Conservation (phyloP, 2,329 filamentous ascomycete species). For the Colletotrichum sp. region DNA sequence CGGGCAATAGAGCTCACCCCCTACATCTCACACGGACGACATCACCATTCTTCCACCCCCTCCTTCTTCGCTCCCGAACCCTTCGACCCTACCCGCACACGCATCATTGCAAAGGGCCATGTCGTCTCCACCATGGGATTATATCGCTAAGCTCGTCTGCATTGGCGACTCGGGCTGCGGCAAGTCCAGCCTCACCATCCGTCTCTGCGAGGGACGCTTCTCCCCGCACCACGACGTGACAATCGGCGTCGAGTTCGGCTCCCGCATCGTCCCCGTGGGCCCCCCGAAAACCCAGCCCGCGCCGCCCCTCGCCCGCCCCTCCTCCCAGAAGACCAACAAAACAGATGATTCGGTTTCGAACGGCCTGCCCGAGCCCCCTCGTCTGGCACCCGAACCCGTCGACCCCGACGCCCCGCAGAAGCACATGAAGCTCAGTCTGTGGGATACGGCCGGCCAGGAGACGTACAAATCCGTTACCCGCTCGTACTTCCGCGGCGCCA, state of each 20-base stretch:
- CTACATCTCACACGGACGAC: background rate
- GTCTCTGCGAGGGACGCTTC: conserved; percentile 96
- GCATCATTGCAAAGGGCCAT: conserved; percentile 40
- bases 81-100: conserved; percentile 3
- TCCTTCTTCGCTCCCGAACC: background rate
- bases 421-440: conserved; percentile 92
- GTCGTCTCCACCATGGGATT: conserved; percentile 85
- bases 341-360: conserved; percentile 24
- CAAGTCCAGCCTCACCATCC: conserved; percentile 92
- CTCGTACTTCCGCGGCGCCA: conserved; percentile 86
- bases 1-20: background rate
- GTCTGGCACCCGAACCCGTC: conserved; percentile 33
- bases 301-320: conserved; percentile 24
- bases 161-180: conserved; percentile 96
- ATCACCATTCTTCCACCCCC: background rate
- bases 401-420: conserved; percentile 51
- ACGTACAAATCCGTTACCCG: conserved; percentile 96
- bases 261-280: conserved; percentile 88
- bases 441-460: conserved; percentile 97
- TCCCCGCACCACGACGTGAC: conserved; percentile 95
- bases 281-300: conserved; percentile 70
- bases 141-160: conserved; percentile 98
- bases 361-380: conserved; percentile 61
- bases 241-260: conserved; percentile 96
- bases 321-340: conserved; percentile 2